A percentile compares a stretch with the other conserved stretches of the same genome.
phyloP scores from a whole-genome alignment of 768 basidiomycete genomes.

The Phlebiopsis gigantea region DNA sequence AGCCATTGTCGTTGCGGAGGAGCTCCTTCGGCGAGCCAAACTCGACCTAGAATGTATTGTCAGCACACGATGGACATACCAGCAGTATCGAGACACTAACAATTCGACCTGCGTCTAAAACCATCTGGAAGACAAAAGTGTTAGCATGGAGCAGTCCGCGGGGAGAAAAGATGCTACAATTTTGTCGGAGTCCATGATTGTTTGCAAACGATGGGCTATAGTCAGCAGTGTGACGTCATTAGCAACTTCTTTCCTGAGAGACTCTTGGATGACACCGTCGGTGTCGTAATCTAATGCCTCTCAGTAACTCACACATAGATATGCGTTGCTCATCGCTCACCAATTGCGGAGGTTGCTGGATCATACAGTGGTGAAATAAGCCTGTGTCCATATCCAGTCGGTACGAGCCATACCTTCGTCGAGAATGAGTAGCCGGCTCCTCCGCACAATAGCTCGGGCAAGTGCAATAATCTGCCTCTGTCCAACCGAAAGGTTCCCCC shows the following conservation, averaged over 20 bases:
- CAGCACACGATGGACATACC: not conserved
- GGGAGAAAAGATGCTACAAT: slow-evolving; percentile 31
- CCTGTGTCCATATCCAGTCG: not conserved
- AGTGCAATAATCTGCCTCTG: slow-evolving; percentile 59
- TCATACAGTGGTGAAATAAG: slow-evolving; percentile 20
- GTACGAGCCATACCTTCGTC: slow-evolving; percentile 40
- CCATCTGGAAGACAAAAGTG: slow-evolving; percentile 26
- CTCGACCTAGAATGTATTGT: slow-evolving; percentile 32
- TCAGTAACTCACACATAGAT: slow-evolving; percentile 29
- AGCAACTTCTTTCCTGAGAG: slow-evolving; percentile 42
- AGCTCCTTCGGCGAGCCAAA: slow-evolving; percentile 48
- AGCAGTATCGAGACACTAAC: slow-evolving; percentile 34
- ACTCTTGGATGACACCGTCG: slow-evolving; percentile 50
- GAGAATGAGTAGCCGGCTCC: slow-evolving; percentile 51
- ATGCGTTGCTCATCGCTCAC: slow-evolving; percentile 14
- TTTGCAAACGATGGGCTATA: slow-evolving; percentile 53
- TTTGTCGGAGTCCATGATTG: slow-evolving; percentile 58
- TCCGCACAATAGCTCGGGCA: slow-evolving; percentile 51
- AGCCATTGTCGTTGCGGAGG: slow-evolving; percentile 45
- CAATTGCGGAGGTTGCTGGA: slow-evolving; percentile 40
- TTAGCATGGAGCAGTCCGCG: not conserved
- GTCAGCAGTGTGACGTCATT: slow-evolving; percentile 46
- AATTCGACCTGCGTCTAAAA: slow-evolving; percentile 36
- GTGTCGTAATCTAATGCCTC: slow-evolving; percentile 42
- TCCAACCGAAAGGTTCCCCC: slow-evolving; percentile 45